A percentile compares a stretch with the other conserved stretches of the same genome.
Conservation (phyloP, 164 flowering plant species). For the Berberis vulgaris region DNA sequence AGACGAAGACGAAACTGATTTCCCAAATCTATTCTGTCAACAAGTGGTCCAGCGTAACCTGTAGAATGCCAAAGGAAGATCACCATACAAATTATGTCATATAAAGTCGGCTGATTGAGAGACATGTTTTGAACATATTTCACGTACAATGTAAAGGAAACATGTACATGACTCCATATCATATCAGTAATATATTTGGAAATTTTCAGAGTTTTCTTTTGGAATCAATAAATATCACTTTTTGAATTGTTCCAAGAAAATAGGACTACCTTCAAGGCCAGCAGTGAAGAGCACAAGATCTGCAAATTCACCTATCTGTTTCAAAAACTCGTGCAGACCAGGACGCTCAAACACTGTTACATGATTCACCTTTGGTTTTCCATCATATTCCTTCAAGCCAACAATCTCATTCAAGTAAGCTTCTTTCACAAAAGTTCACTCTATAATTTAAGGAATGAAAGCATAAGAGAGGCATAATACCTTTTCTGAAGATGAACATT, state of each 20-base stretch:
- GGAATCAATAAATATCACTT: no score
- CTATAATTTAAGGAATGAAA: no score
- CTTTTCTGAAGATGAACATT: slow-evolving; percentile 78
- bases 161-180: slow-evolving; percentile 1
- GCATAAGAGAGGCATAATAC: slow-evolving; percentile 18
- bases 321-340: slow-evolving; percentile 72
- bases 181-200: neutral
- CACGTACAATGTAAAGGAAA: neutral
- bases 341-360: slow-evolving; percentile 99
- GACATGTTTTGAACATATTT: no score
- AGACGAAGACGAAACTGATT: slow-evolving; percentile 55
- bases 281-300: slow-evolving; percentile 93
- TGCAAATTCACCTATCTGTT: slow-evolving; percentile 67
- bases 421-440: neutral
- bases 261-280: slow-evolving; percentile 86
- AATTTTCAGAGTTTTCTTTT: no score
- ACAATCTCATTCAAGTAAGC: slow-evolving; percentile 3
- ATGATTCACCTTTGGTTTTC: slow-evolving; percentile 78
- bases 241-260: no score
- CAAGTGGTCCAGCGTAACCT: slow-evolving; percentile 95
- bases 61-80: slow-evolving; percentile 11
- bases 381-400: slow-evolving; percentile 67
- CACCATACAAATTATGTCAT: neutral
- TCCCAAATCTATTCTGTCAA: slow-evolving; percentile 65
- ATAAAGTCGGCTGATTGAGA: neutral